Evolutionary conservation across 1,139 yeast species (phyloP), one percentile per base, ranked within the genome.

Genomic region (Kluyveromyces marxianus): DNA sequence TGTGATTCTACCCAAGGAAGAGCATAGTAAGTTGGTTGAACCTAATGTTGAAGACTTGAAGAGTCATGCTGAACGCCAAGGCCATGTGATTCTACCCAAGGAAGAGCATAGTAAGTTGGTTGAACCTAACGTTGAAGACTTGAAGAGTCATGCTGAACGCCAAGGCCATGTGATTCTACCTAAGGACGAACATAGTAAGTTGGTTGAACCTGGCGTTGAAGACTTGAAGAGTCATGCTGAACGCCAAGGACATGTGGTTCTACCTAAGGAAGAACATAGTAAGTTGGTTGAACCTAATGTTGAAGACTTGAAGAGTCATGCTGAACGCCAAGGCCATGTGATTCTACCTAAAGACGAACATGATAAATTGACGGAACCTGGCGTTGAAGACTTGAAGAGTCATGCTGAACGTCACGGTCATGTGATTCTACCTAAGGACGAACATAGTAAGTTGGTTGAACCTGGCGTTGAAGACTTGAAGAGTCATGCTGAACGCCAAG

Each of bases 1-100:
- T 35, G 39, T 50, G 14, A 63, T 72, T 3, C 51, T 74, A 42
- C 58, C 71, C 4, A 52, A 56, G 5, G 57, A 55, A 2, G 66
- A 63, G 3, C 59, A 61, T 39, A 48, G 48, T 5, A 51, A 44
- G 2, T 45, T 58, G 40, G 30, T 30, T 21, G 29, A 47, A 44
- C 64, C 66, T 2, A 39, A 52, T 51, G 35, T 42, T 7, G 48
- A 69, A 6, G 68, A 68, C 45, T 54, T 76, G 25, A 54, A 51
- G 7, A 59, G 58, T 4, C 65, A 66, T 44, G 61, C 64, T 3
- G 41, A 45, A 3, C 49, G 52, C 10, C 54, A 53, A 8, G 70
- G 68, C 4, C 50, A 57, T 46, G 62, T 62, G 3, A 50, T 59
- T 33, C 30, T 71, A 10, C 46, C 62, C 6, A 55, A 58, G 25